phyloP scores from a whole-genome alignment of 1,284 basidiomycete genomes.

The Termitomyces sp. region DNA sequence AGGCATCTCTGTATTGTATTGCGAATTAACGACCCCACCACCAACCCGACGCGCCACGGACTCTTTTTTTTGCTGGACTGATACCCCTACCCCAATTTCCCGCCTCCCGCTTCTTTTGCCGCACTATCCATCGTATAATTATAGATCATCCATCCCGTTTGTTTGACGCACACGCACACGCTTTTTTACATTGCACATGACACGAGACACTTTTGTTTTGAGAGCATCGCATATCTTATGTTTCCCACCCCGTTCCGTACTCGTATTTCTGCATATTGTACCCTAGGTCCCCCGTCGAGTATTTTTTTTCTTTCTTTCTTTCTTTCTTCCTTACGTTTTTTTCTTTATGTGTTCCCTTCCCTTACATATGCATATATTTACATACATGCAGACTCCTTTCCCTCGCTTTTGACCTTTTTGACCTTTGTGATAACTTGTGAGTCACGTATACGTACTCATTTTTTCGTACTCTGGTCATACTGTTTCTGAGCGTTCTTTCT shows the following conservation, averaged over 20 bases:
- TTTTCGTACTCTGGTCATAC: no score
- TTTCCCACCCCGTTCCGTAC: slow-evolving; percentile 1
- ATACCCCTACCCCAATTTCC: slow-evolving; percentile 18
- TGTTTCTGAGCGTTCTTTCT: slow-evolving; percentile 15
- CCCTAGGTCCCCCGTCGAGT: slow-evolving; percentile 25
- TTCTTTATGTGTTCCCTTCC: background rate
- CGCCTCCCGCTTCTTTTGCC: background rate
- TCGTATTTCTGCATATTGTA: slow-evolving; percentile 18
- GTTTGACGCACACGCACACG: background rate
- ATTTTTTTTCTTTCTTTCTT: slow-evolving; percentile 12
- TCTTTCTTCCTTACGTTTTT: background rate
- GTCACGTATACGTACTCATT: no score
- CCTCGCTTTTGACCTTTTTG: slow-evolving; percentile 12
- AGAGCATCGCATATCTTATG: slow-evolving; percentile 28
- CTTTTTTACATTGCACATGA: slow-evolving; percentile 1
- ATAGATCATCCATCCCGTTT: background rate
- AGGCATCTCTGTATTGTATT: slow-evolving; percentile 24
- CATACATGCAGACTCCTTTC: no score
- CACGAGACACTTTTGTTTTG: slow-evolving; percentile 26
- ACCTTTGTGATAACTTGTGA: no score
- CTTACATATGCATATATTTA: no score
- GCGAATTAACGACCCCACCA: slow-evolving; percentile 8
- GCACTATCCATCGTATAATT: no score
- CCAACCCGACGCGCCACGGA: slow-evolving; percentile 8
- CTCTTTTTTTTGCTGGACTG: slow-evolving; percentile 19